Base-by-base conservation (phyloP, 768 basidiomycete species). In the Russula sp. region DNA sequence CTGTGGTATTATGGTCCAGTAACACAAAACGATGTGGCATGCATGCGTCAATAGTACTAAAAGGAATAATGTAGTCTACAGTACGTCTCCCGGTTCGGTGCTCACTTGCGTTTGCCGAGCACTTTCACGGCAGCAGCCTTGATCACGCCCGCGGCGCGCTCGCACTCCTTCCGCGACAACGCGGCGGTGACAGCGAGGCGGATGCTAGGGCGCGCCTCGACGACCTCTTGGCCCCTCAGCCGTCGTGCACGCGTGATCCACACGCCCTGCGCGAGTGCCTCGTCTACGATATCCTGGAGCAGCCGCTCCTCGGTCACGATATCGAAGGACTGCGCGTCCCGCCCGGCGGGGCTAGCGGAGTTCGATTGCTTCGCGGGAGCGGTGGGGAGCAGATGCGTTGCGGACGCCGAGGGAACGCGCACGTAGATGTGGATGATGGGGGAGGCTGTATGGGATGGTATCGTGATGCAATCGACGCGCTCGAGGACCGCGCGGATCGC, bases 271-370 rank as follows among this genome's bases (percentile, higher is more conserved):
- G 77, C 77, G 47, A 93, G 76, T 0, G 83, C 81, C 70, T 97
- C 91, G 63, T 98, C 96, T 14, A 98, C 94, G 13, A 98, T 84
- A 57, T 96, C 93, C 75, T 98, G 95, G 68, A 99, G 72, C 31
- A 93, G 61, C 45, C 78, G 76, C 71, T 98, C 95, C 73, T 98
- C 95, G 14, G 73, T 72, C 22, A 81, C 83, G 50, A 82, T 76
- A 66, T 90, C 82, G 70, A 81, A 82, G 18, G 72, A 73, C 8
- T 71, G 70, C 1, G 77, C 75, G 32, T 84, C 82, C 42, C 81
- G 77, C 0, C 83, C 77, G 0, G 76, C 70, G 1, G 79, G 71
- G 0, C 81, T 78, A 2, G 74, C 68, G 0, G 83, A 82, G 69
- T 86, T 84, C 5, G 81, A 80, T 18, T 75, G 77, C 69, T 83